Conservation (phyloP, 345 rosid genomes). For the Isatis tinctoria region DNA sequence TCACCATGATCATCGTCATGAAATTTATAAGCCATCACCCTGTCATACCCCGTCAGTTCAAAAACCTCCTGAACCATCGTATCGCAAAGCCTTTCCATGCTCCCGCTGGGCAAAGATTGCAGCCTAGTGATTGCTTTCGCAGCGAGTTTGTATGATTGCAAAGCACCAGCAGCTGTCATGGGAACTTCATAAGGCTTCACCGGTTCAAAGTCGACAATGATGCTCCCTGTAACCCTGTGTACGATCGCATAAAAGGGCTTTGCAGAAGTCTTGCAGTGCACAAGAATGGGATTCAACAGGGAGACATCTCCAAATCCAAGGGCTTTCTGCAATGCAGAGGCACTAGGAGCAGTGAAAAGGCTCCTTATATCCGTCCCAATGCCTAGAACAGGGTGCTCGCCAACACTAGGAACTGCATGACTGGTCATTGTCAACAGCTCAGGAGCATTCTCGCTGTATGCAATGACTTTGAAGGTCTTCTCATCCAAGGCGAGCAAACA, state of each 20-base stretch:
- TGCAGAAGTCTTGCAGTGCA: slow-evolving; percentile 92
- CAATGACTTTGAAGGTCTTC: slow-evolving; percentile 77
- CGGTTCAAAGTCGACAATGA: slow-evolving; percentile 87
- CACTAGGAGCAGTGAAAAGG: slow-evolving; percentile 82
- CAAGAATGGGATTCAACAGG: slow-evolving; percentile 86
- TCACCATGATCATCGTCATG: slow-evolving; percentile 99
- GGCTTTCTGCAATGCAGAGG: slow-evolving; percentile 82
- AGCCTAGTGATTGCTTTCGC: slow-evolving; percentile 88
- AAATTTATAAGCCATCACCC: slow-evolving; percentile 93
- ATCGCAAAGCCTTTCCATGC: slow-evolving; percentile 85
- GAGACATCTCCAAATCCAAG: slow-evolving; percentile 87
- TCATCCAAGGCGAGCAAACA: slow-evolving; percentile 93
- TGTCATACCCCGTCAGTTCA: slow-evolving; percentile 94
- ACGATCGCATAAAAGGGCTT: slow-evolving; percentile 92
- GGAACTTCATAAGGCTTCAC: slow-evolving; percentile 96
- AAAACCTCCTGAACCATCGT: slow-evolving; percentile 94
- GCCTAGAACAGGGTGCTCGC: slow-evolving; percentile 73
- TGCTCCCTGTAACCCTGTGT: slow-evolving; percentile 87
- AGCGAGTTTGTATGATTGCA: slow-evolving; percentile 95
- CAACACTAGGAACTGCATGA: slow-evolving; percentile 93
- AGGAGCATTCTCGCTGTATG: slow-evolving; percentile 90
- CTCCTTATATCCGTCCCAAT: slow-evolving; percentile 72
- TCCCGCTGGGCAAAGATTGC: slow-evolving; percentile 88
- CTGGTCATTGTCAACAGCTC: slow-evolving; percentile 87
- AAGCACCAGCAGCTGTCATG: slow-evolving; percentile 96